Evolutionary conservation across 441 rosid genomes (phyloP), one percentile per base, ranked within the genome.

Genomic region (Adansonia grandidieri): DNA sequence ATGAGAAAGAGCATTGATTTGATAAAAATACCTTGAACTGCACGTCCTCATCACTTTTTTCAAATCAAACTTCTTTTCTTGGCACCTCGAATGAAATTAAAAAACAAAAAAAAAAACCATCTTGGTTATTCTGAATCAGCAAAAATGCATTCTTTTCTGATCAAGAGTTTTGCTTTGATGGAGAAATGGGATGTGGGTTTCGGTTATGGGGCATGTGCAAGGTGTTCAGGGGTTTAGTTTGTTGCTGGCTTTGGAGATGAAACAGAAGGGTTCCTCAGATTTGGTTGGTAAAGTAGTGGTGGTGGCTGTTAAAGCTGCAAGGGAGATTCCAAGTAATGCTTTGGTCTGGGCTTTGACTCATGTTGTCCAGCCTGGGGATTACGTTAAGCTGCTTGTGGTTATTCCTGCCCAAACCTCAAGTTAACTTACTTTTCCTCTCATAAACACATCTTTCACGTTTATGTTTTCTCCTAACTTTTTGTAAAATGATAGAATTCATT

Each of bases 331-430:
- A 22, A 89, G 82, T 77, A 84, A 83, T 79, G 92, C 89, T 84
- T 62, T 91, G 14, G 62, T 74, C 37, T 91, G 92, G 95, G 86
- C 91, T 67, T 83, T 89, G 84, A 91, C 90, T 82, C 95, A 89
- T 81, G 95, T 91, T 79, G 89, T 85, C 79, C 91, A 87, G 67
- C 89, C 92, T 79, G 92, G 90, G 73, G 94, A 91, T 81, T 82
- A 78, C 74, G 85, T 91, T 71, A 91, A 88, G 87, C 88, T 91
- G 83, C 89, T 91, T 40, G 90, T 89, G 80, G 88, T 91, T 75
- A 71, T 87, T 76, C 91, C 94, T 77, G 74, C 89, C 11, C 82
- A 80, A 44, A 85, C 87, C 54, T 84, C 90, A 79, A 78, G 92
- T 90, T 90, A 87, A 68, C 47, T 68, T 74, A 66, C 77, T 51